Conservation (phyloP, 1,284 basidiomycete species). For the Volvariella surrecta region DNA sequence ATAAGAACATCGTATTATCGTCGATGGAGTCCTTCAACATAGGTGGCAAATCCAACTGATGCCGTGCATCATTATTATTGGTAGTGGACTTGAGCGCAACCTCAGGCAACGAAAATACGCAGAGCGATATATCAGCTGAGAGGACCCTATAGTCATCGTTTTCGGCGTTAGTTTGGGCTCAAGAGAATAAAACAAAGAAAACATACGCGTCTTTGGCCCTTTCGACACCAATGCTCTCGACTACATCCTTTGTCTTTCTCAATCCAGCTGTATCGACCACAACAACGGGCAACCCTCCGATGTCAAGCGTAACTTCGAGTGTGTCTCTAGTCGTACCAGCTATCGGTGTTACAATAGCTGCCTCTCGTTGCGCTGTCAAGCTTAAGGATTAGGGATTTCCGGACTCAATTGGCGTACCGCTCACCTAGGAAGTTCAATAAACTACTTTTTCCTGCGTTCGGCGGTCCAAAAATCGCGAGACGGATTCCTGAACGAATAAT, state of each 20-base stretch:
- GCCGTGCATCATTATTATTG: no score
- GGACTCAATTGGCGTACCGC: conserved; percentile 9
- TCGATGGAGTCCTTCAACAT: conserved; percentile 21
- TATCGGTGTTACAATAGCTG: conserved; percentile 80
- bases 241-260: conserved; percentile 58
- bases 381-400: neutral
- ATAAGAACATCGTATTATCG: conserved; percentile 48
- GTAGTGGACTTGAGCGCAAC: no score
- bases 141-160: conserved; percentile 37
- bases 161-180: neutral
- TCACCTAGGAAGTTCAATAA: conserved; percentile 77
- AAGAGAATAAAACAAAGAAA: conserved; percentile 9
- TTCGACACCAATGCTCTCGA: conserved; percentile 79
- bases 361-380: conserved; percentile 66
- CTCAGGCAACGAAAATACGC: conserved; percentile 65
- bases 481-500: conserved; percentile 76
- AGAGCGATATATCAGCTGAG: conserved; percentile 64
- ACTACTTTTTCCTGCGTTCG: conserved; percentile 86
- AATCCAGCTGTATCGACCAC: conserved; percentile 83
- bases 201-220: conserved; percentile 59
- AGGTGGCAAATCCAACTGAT: conserved; percentile 31
- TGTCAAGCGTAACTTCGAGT: conserved; percentile 75
- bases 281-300: conserved; percentile 77
- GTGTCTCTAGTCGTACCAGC: conserved; percentile 88
- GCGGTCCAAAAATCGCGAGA: conserved; percentile 82